Conservation (phyloP, 441 rosid genomes). For the Aquilaria agallochum region DNA sequence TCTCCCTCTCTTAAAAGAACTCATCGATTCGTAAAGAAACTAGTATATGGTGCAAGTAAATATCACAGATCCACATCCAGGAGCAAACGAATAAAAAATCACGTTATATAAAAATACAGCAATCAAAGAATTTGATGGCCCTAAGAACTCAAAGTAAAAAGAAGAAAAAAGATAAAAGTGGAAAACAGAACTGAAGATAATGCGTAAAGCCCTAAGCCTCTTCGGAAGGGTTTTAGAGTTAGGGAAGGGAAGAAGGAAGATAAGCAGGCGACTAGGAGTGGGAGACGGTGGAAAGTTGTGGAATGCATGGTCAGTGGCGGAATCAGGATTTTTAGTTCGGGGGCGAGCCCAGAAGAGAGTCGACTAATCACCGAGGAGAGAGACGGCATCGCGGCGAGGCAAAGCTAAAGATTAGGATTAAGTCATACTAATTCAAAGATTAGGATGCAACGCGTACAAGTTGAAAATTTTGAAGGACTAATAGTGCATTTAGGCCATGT, state of each 20-base stretch:
- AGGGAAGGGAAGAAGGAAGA: not conserved
- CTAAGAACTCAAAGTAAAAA: not conserved
- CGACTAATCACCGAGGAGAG: not conserved
- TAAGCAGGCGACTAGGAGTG: not conserved
- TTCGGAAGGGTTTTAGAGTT: not conserved
- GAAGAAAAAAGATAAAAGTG: not conserved
- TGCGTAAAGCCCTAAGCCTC: not conserved
- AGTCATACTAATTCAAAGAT: no score
- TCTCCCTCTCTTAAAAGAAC: conserved; percentile 66
- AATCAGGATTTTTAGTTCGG: no score
- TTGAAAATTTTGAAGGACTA: no score
- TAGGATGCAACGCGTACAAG: no score
- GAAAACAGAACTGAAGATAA: no score
- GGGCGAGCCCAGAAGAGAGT: no score
- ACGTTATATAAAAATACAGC: no score
- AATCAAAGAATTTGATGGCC: not conserved
- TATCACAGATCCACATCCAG: not conserved
- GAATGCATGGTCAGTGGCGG: not conserved
- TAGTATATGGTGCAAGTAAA: no score
- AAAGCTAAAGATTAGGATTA: not conserved
- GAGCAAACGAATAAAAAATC: not conserved
- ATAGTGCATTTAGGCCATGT: no score
- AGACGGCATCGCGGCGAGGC: not conserved
- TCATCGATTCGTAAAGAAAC: conserved; percentile 29
- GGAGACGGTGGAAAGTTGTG: not conserved